These are phyloP conservation scores for Noccaea caerulescens DNA, from an alignment of 345 rosid species.

Conservation along the genomic window DNA sequence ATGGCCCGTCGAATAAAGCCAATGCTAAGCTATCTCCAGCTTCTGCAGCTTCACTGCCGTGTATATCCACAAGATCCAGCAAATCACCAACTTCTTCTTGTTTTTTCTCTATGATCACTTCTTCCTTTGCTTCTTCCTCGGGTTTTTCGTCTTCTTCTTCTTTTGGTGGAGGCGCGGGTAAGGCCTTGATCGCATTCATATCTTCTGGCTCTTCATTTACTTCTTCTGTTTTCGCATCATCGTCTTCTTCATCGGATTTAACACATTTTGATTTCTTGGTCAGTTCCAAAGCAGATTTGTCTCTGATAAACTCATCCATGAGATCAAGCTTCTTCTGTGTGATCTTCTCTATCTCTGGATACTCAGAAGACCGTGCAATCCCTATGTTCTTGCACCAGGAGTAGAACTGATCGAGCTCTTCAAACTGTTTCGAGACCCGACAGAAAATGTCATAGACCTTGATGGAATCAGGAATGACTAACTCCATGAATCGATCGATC, in stretches of 20 bases:
- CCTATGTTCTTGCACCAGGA: slow-evolving; percentile 74
- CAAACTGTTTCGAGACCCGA: slow-evolving; percentile 64
- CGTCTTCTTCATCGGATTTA: slow-evolving; percentile 41
- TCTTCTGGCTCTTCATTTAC: slow-evolving; percentile 48
- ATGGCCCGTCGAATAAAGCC: slow-evolving; percentile 66
- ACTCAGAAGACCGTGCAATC: slow-evolving; percentile 71
- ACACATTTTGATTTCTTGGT: slow-evolving; percentile 13
- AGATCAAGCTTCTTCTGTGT: slow-evolving; percentile 78
- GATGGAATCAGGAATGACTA: slow-evolving; percentile 63
- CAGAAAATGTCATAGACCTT: slow-evolving; percentile 72
- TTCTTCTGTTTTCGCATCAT: slow-evolving; percentile 36
- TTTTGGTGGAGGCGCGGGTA: slow-evolving; percentile 60
- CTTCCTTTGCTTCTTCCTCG: slow-evolving; percentile 35
- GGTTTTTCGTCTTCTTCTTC: slow-evolving; percentile 34
- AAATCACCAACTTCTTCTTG: slow-evolving; percentile 54
- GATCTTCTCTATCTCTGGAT: slow-evolving; percentile 78
- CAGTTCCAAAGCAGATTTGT: slow-evolving; percentile 58
- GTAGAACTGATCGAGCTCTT: slow-evolving; percentile 70
- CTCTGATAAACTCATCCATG: slow-evolving; percentile 81
- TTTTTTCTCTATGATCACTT: slow-evolving; percentile 34
- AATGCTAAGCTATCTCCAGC: slow-evolving; percentile 59
- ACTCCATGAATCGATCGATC: slow-evolving; percentile 77
- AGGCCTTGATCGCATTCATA: slow-evolving; percentile 58
- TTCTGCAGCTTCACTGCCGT: slow-evolving; percentile 37
- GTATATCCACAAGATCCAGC: slow-evolving; percentile 57